Percentiles rank a stretch among this genome's conserved stretches.
Conservation (phyloP, 345 rosid genomes). For the Physaria fendleri region DNA sequence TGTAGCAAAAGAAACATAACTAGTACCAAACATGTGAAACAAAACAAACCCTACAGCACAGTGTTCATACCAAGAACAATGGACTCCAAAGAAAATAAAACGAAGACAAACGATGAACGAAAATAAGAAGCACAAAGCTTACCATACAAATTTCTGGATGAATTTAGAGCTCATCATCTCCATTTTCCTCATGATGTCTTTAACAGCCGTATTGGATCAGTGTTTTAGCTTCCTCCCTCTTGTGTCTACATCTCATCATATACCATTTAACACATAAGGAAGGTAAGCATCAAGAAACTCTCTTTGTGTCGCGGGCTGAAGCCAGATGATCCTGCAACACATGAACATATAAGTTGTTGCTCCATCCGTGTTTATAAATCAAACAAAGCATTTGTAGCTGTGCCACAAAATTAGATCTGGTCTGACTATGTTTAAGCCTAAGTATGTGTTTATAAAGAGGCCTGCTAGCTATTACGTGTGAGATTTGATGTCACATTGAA, state of each 20-base stretch:
- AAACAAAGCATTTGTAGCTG: neutral
- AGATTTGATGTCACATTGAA: neutral
- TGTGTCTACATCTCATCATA: conserved; percentile 16
- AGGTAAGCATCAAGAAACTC: conserved; percentile 33
- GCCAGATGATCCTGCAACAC: conserved; percentile 74
- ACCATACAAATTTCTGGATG: conserved; percentile 15
- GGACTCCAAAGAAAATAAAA: conserved; percentile 7
- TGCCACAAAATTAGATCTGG: neutral
- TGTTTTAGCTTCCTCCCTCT: neutral
- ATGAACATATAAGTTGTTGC: conserved; percentile 14
- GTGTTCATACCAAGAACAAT: conserved; percentile 25
- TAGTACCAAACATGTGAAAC: conserved; percentile 19
- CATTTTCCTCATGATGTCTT: neutral
- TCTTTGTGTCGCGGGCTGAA: conserved; percentile 70
- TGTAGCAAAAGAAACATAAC: conserved; percentile 19
- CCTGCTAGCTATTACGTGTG: neutral
- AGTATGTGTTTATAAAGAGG: neutral
- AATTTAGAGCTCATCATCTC: neutral
- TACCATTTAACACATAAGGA: conserved; percentile 7
- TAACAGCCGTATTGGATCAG: conserved; percentile 4
- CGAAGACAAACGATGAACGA: conserved; percentile 8
- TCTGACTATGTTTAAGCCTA: neutral
- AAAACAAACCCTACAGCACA: conserved; percentile 17
- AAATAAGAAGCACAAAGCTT: conserved; percentile 9
- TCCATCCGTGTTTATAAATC: conserved; percentile 1